Conservation (phyloP, 2,329 filamentous ascomycete genomes). For the Pyrenophora seminiperda region DNA sequence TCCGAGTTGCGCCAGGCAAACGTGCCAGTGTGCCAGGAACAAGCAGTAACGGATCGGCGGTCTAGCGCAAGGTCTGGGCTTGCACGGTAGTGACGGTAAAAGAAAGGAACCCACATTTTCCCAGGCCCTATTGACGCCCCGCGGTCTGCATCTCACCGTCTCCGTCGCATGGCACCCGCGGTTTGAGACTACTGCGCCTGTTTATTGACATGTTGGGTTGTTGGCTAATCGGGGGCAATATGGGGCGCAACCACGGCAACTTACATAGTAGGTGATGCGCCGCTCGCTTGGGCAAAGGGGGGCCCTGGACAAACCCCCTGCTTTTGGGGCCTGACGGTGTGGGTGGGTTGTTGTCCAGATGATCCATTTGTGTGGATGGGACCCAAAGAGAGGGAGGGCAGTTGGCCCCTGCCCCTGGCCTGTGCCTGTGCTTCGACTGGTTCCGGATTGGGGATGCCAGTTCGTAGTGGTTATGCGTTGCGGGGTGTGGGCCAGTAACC, state of each 20-base stretch:
- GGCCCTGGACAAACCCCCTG: background rate
- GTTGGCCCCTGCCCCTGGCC: too few relatives aligned
- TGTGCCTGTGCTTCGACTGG: too few relatives aligned
- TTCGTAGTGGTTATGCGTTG: background rate
- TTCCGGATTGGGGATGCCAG: too few relatives aligned
- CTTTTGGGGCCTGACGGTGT: slow-evolving; percentile 1
- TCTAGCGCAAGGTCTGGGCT: slow-evolving; percentile 10
- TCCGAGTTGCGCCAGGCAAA: too few relatives aligned
- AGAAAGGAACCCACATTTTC: slow-evolving; percentile 3
- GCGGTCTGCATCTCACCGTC: slow-evolving; percentile 7
- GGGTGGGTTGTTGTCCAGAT: background rate
- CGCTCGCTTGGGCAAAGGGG: background rate
- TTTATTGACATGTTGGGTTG: slow-evolving; percentile 13
- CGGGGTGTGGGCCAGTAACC: background rate
- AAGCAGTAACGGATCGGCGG: background rate
- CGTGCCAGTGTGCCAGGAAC: background rate
- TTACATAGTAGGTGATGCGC: background rate
- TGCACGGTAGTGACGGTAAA: slow-evolving; percentile 4
- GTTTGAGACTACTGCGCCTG: slow-evolving; percentile 15
- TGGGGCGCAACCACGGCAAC: too few relatives aligned
- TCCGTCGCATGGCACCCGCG: slow-evolving; percentile 9
- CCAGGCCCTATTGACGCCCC: background rate
- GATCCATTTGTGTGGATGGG: too few relatives aligned
- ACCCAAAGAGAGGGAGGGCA: too few relatives aligned
- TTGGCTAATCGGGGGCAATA: background rate